Evolutionary conservation across 2,329 filamentous ascomycete species (phyloP).

Genomic region (Fusarium nematophilum): DNA sequence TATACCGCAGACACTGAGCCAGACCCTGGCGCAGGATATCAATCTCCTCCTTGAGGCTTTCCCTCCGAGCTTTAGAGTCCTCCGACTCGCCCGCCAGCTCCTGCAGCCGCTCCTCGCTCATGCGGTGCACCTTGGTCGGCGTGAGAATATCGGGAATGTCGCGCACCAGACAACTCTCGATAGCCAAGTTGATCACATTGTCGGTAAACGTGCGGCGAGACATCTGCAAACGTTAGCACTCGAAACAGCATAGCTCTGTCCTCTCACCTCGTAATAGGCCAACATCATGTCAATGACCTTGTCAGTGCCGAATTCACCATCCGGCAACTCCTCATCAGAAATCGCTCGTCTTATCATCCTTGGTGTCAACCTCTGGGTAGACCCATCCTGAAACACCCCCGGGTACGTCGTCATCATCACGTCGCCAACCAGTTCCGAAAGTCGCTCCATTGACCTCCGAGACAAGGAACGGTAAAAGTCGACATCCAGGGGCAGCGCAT

Average conservation of each 20-base stretch:
- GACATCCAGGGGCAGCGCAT: slow-evolving; percentile 40
- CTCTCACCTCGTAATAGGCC: slow-evolving; percentile 56
- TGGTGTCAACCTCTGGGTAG: not conserved
- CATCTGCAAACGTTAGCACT: slow-evolving; percentile 45
- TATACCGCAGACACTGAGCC: slow-evolving; percentile 11
- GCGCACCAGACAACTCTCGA: slow-evolving; percentile 60
- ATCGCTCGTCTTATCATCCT: slow-evolving; percentile 20
- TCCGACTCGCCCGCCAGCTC: slow-evolving; percentile 23
- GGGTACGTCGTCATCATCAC: slow-evolving; percentile 23
- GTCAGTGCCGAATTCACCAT: slow-evolving; percentile 49
- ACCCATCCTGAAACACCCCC: slow-evolving; percentile 31
- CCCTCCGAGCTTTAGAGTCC: slow-evolving; percentile 8
- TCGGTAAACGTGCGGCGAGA: slow-evolving; percentile 58
- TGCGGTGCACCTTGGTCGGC: slow-evolving; percentile 45
- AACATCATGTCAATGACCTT: slow-evolving; percentile 58
- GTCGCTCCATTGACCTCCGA: not conserved
- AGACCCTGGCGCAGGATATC: slow-evolving; percentile 19
- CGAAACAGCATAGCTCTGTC: rapidly evolving
- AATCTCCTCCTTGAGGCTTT: slow-evolving; percentile 19
- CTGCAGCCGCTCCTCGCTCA: slow-evolving; percentile 19
- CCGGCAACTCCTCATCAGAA: slow-evolving; percentile 19
- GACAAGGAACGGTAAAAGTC: slow-evolving; percentile 44
- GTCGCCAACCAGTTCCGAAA: slow-evolving; percentile 31
- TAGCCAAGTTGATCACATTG: slow-evolving; percentile 59
- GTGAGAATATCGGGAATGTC: slow-evolving; percentile 56